Evolutionary conservation across 768 basidiomycete species (phyloP).

Genomic region (Lactarius pseudohatsudake): DNA sequence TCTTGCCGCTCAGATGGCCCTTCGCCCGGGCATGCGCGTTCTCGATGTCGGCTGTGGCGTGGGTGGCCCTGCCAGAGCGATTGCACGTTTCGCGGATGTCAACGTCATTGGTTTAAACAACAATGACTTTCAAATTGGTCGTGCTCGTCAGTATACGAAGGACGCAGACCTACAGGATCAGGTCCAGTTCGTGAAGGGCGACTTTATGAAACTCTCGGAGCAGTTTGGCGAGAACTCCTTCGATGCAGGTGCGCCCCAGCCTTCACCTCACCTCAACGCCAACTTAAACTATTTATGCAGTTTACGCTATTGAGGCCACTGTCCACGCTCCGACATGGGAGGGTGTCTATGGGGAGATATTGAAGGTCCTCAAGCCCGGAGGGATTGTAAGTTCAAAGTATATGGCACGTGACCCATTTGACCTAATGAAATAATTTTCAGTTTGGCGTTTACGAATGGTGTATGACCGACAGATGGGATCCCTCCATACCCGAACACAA

Average conservation of each 20-base stretch:
- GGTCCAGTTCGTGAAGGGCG: conserved; percentile 84
- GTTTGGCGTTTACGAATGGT: conserved; percentile 99
- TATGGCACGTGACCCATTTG: background rate
- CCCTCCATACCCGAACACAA: conserved; percentile 84
- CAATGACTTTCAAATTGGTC: conserved; percentile 90
- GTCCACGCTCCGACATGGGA: conserved; percentile 95
- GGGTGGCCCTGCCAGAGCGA: conserved; percentile 95
- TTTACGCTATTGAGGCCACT: conserved; percentile 98
- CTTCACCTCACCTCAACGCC: background rate
- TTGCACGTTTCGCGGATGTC: conserved; percentile 86
- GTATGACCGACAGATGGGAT: conserved; percentile 96
- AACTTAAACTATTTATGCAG: conserved; percentile 40
- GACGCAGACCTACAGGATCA: conserved; percentile 72
- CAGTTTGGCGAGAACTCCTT: conserved; percentile 91
- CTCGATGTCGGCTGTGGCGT: conserved; percentile 99
- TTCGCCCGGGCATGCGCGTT: conserved; percentile 90
- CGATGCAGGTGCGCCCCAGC: conserved; percentile 73
- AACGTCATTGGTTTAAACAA: conserved; percentile 89
- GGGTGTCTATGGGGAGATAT: conserved; percentile 92
- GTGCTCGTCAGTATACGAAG: conserved; percentile 82
- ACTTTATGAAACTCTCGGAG: conserved; percentile 93
- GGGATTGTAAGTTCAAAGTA: conserved; percentile 62
- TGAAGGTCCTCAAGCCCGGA: conserved; percentile 93
- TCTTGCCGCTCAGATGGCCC: conserved; percentile 80
- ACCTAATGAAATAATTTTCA: conserved; percentile 33